Conservation (phyloP, 2,329 filamentous ascomycete species). For the Diaporthe australafricana region DNA sequence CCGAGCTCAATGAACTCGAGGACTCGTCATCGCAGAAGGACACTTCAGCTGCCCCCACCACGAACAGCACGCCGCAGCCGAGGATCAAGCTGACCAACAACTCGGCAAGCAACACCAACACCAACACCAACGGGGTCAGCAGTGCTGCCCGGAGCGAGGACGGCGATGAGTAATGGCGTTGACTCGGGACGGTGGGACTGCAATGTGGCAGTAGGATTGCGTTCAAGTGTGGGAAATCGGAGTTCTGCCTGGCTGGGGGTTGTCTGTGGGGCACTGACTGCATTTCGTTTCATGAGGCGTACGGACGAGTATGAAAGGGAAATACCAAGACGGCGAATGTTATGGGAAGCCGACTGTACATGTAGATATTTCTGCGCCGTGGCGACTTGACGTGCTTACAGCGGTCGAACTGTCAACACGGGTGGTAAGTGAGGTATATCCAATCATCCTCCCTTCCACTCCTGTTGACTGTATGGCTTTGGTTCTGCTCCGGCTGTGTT, state of each 20-base stretch:
- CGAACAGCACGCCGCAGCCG: constrained; percentile 74
- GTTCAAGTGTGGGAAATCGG: constrained; percentile 25
- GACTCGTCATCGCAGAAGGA: constrained; percentile 55
- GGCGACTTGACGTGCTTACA: not conserved
- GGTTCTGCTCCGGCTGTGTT: not conserved
- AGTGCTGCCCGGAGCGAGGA: constrained; percentile 36
- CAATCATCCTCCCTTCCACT: not conserved
- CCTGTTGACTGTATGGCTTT: not conserved
- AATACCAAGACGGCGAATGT: constrained; percentile 36
- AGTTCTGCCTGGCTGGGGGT: constrained; percentile 28
- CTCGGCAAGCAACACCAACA: constrained; percentile 47
- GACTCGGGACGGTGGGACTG: not conserved
- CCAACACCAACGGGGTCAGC: constrained; percentile 29
- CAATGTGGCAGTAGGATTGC: not conserved
- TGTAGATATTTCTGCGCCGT: constrained; percentile 26
- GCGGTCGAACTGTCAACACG: not conserved
- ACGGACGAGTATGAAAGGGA: constrained; percentile 33
- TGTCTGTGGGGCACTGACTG: constrained; percentile 23
- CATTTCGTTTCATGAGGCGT: constrained; percentile 37
- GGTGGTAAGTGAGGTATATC: constrained; percentile 10
- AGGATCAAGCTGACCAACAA: constrained; percentile 76
- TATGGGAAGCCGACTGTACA: constrained; percentile 21
- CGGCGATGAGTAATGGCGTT: constrained; percentile 32
- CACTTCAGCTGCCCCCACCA: constrained; percentile 62
- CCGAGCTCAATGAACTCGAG: constrained; percentile 68